Evolutionary conservation across 208 protist genomes (phyloP).

Genomic region (Endotrypanum monterogeii): DNA sequence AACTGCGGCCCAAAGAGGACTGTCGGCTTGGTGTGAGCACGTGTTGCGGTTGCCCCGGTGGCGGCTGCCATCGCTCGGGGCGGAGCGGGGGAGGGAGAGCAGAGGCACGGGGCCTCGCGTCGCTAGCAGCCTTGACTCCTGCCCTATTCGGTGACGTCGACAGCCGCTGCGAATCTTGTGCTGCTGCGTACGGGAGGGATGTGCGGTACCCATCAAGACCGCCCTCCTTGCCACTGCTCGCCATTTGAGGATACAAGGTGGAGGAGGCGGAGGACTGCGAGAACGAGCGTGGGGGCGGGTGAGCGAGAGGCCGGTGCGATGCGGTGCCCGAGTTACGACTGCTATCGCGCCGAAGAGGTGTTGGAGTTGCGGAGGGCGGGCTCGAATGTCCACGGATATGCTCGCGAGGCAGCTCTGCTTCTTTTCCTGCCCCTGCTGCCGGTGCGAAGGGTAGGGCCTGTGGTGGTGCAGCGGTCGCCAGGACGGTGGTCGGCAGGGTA

Average conservation of each 20-base stretch:
- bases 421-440: not conserved
- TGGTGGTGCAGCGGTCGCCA: not conserved
- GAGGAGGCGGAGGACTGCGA: constrained; percentile 22
- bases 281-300: constrained; percentile 4
- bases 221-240: constrained; percentile 2
- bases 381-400: constrained; percentile 7
- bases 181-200: not conserved
- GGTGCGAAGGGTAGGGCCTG: not conserved
- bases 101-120: not conserved
- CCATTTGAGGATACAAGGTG: not conserved
- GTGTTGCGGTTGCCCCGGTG: not conserved
- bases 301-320: not conserved
- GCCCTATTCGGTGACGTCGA: not conserved
- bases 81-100: not conserved
- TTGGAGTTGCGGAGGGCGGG: constrained; percentile 25
- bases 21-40: not conserved
- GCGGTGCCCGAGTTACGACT: not conserved
- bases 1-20: not conserved
- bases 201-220: not conserved
- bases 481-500: constrained; percentile 11
- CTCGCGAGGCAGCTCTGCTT: not conserved
- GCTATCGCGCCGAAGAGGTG: constrained; percentile 7
- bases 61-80: not conserved
- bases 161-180: constrained; percentile 13
- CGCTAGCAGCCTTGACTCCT: not conserved